These are phyloP conservation scores for Apiospora koreana DNA, from an alignment of 2,329 filamentous ascomycete genomes.

Conservation along the genomic window DNA sequence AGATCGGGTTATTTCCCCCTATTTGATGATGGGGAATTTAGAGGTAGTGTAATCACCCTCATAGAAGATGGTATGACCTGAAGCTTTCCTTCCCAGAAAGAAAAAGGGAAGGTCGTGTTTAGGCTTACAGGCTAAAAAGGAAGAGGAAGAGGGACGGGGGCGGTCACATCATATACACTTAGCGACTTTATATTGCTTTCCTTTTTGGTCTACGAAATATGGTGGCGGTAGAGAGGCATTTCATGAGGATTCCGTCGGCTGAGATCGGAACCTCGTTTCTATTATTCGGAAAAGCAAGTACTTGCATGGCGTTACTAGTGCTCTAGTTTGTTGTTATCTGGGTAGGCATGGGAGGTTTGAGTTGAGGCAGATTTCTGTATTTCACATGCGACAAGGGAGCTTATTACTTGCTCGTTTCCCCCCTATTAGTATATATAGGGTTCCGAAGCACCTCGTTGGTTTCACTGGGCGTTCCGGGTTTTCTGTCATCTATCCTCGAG, in stretches of 20 bases:
- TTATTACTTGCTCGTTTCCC: neutral
- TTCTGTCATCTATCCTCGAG: neutral
- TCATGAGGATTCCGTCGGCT: neutral
- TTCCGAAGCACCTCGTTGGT: neutral
- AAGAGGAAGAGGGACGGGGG: neutral
- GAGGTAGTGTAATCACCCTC: conserved; percentile 2
- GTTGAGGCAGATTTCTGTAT: neutral
- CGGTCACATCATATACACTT: neutral
- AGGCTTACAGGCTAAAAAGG: neutral
- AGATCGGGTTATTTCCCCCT: neutral
- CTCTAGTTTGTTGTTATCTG: neutral
- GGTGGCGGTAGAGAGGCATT: neutral
- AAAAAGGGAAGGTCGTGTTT: neutral
- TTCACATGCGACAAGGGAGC: neutral
- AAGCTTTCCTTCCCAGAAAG: neutral
- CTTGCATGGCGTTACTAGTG: neutral
- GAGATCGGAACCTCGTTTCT: neutral
- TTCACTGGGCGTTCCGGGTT: neutral
- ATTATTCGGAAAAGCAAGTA: neutral
- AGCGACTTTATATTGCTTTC: neutral
- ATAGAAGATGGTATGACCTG: neutral
- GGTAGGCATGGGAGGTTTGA: neutral
- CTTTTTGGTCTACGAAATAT: neutral
- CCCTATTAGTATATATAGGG: neutral
- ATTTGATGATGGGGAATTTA: neutral